Evolutionary conservation across 805 yeast species (phyloP).

Genomic region (Sungouiella blattae): DNA sequence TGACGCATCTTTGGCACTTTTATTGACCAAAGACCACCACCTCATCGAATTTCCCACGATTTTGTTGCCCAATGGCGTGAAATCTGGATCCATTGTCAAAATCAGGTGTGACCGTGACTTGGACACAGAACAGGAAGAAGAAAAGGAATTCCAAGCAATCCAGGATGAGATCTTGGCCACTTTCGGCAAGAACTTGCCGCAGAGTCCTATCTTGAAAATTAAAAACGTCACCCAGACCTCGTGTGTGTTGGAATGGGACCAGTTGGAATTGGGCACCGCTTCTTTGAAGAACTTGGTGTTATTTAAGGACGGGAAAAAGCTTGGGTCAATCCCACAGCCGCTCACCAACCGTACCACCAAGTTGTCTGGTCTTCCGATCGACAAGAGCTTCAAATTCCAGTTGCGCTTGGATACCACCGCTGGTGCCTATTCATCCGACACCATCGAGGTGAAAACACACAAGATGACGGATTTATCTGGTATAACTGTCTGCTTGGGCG

Average conservation of each 20-base stretch:
- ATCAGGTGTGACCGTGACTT: constrained; percentile 78
- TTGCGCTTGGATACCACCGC: constrained; percentile 84
- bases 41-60: constrained; percentile 96
- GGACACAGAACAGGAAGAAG: constrained; percentile 60
- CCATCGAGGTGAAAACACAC: constrained; percentile 73
- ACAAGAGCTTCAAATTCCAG: constrained; percentile 74
- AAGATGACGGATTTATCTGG: constrained; percentile 96
- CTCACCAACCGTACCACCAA: constrained; percentile 75
- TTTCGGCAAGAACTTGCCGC: constrained; percentile 73
- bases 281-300: constrained; percentile 70
- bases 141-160: constrained; percentile 52
- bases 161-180: constrained; percentile 71
- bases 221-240: constrained; percentile 90
- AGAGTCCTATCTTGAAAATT: constrained; percentile 62
- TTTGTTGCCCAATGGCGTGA: constrained; percentile 81
- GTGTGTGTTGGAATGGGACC: constrained; percentile 93
- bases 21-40: constrained; percentile 89
- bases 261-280: constrained; percentile 78
- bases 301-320: constrained; percentile 67
- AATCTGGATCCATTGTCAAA: constrained; percentile 88
- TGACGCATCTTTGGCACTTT: constrained; percentile 89
- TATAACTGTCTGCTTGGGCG: constrained; percentile 86
- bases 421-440: constrained; percentile 73
- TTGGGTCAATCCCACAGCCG: constrained; percentile 85
- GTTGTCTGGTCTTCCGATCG: constrained; percentile 87